These are phyloP conservation scores for Parastagonospora nodorum DNA, from an alignment of 2,329 filamentous ascomycete species.

Conservation along the genomic window DNA sequence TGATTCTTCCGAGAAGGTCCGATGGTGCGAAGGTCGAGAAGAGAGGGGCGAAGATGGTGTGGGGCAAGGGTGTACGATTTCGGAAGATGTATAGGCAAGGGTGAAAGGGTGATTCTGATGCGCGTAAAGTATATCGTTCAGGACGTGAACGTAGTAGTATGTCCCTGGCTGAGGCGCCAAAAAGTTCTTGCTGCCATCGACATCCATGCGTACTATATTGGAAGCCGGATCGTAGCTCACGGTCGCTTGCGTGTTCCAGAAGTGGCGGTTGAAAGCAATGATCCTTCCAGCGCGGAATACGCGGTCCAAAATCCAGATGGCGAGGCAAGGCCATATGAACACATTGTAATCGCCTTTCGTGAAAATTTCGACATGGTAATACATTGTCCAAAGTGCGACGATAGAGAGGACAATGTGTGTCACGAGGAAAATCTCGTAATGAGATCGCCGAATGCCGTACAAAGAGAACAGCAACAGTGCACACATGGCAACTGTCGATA, in stretches of 20 bases:
- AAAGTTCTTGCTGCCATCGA: slow-evolving; percentile 43
- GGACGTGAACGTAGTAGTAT: slow-evolving; percentile 58
- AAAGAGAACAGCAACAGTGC: slow-evolving; percentile 54
- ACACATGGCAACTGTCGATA: slow-evolving; percentile 53
- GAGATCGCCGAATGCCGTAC: slow-evolving; percentile 57
- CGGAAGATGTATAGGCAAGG: slow-evolving; percentile 24
- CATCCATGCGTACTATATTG: slow-evolving; percentile 55
- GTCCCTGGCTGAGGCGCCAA: slow-evolving; percentile 51
- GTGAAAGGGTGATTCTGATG: slow-evolving; percentile 58
- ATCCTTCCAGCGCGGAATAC: slow-evolving; percentile 52
- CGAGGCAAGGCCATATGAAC: slow-evolving; percentile 57
- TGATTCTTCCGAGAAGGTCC: slow-evolving; percentile 17
- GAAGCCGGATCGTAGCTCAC: slow-evolving; percentile 52
- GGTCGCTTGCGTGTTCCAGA: slow-evolving; percentile 43
- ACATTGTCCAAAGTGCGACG: slow-evolving; percentile 57
- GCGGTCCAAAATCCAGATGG: slow-evolving; percentile 59
- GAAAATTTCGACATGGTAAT: slow-evolving; percentile 61
- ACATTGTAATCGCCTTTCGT: slow-evolving; percentile 52
- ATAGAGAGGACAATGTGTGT: slow-evolving; percentile 49
- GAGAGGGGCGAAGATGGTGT: slow-evolving; percentile 14
- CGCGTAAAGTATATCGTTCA: slow-evolving; percentile 51
- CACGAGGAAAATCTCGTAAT: slow-evolving; percentile 53
- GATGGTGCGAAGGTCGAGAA: slow-evolving; percentile 9
- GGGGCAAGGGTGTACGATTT: background rate
- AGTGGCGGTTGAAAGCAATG: slow-evolving; percentile 50